phyloP scores from a whole-genome alignment of 805 yeast genomes.

The Metahyphopichia silvanorum region DNA sequence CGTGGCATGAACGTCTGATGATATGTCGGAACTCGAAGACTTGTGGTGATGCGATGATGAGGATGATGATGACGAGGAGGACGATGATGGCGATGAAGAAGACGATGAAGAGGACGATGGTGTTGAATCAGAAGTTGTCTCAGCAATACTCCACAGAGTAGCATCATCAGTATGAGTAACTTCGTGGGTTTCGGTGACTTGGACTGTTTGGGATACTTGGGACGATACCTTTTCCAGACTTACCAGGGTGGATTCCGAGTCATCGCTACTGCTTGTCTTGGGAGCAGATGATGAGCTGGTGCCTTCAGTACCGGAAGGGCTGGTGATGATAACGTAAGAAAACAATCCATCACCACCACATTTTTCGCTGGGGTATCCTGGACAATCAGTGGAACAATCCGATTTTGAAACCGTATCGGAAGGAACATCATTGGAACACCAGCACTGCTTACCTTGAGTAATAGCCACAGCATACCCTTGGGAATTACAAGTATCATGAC shows the following conservation, averaged over 20 bases:
- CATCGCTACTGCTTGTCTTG: conserved; percentile 3
- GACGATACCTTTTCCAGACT: conserved; percentile 1
- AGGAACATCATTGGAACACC: conserved; percentile 60
- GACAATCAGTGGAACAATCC: conserved; percentile 40
- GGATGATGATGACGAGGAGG: conserved; percentile 15
- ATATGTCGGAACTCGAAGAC: conserved; percentile 7
- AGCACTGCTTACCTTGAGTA: conserved; percentile 49
- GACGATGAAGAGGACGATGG: conserved; percentile 8
- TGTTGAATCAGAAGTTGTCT: conserved; percentile 7
- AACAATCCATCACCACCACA: conserved; percentile 46
- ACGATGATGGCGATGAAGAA: conserved; percentile 13
- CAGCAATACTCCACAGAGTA: too few relatives aligned
- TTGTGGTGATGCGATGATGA: conserved; percentile 8
- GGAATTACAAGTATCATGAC: conserved; percentile 42
- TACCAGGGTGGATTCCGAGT: conserved; percentile 1
- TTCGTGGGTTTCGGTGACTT: conserved; percentile 9
- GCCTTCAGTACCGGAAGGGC: conserved; percentile 13
- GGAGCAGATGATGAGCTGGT: conserved; percentile 3
- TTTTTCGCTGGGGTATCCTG: conserved; percentile 40
- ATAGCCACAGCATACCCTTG: conserved; percentile 52
- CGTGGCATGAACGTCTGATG: conserved; percentile 8
- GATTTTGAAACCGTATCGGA: conserved; percentile 28
- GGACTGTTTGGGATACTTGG: conserved; percentile 10
- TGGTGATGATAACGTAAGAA: conserved; percentile 47
- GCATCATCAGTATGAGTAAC: conserved; percentile 4